phyloP scores from a whole-genome alignment of 345 rosid species.

The Aquilaria yunnanensis region DNA sequence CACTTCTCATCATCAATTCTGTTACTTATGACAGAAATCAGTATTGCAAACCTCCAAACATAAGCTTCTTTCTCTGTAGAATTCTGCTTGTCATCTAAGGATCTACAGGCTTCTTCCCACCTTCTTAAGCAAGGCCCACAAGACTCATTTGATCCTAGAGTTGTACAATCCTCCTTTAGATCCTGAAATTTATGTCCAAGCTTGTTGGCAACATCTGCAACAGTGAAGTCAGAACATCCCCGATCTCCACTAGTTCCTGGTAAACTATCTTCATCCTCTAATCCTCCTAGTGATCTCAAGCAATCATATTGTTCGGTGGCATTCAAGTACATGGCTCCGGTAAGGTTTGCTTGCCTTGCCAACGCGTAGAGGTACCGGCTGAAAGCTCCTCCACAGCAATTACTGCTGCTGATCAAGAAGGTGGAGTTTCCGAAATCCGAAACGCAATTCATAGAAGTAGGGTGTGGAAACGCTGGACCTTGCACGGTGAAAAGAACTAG shows the following conservation, averaged over 20 bases:
- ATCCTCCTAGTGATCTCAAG: constrained; percentile 19
- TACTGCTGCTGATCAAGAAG: constrained; percentile 14
- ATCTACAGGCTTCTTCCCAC: constrained; percentile 34
- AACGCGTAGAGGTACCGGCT: constrained; percentile 34
- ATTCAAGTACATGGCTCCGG: constrained; percentile 33
- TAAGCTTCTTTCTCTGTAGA: constrained; percentile 10
- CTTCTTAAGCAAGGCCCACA: constrained; percentile 27
- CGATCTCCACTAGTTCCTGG: constrained; percentile 35
- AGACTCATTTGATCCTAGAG: constrained; percentile 15
- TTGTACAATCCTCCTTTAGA: constrained; percentile 25
- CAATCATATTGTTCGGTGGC: constrained; percentile 31
- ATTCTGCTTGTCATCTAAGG: constrained; percentile 8
- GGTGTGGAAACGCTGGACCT: constrained; percentile 5
- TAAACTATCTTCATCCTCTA: constrained; percentile 10
- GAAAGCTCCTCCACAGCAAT: constrained; percentile 29
- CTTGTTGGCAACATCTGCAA: constrained; percentile 22
- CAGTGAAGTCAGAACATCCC: constrained; percentile 37
- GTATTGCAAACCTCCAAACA: constrained; percentile 37
- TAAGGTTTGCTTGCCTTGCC: constrained; percentile 29
- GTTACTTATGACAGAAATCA: constrained; percentile 35
- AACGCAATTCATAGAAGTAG: constrained; percentile 16
- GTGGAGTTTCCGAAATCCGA: constrained; percentile 21
- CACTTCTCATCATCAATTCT: constrained; percentile 21
- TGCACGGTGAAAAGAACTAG: constrained; percentile 8
- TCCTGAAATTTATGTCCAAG: constrained; percentile 19